phyloP scores from a whole-genome alignment of 345 rosid genomes.

The Lepidium didymum region DNA sequence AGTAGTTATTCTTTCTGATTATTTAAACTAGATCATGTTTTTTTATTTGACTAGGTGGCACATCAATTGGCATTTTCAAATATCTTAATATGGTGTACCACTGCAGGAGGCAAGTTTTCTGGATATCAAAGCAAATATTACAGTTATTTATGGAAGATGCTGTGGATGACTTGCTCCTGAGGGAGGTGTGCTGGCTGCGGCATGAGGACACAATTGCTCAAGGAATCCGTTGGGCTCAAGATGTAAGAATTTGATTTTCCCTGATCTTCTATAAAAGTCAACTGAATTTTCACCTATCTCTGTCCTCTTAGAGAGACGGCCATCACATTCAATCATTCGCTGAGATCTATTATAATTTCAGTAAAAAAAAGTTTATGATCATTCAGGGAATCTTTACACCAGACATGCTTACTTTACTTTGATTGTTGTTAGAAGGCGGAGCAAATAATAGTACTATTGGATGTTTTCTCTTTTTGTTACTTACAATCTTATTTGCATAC shows the following conservation, averaged over 20 bases:
- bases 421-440: background rate
- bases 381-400: background rate
- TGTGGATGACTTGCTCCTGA: constrained; percentile 91
- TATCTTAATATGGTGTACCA: constrained; percentile 4
- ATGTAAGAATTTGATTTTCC: constrained; percentile 50
- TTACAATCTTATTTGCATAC: background rate
- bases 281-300: background rate
- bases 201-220: constrained; percentile 70
- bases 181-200: constrained; percentile 79
- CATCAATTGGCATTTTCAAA: background rate
- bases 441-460: background rate
- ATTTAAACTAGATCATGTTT: background rate
- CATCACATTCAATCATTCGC: background rate
- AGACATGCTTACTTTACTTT: background rate
- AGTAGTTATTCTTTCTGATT: constrained; percentile 2
- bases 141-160: constrained; percentile 98
- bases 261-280: background rate
- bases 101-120: constrained; percentile 87
- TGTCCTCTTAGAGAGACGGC: background rate
- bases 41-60: background rate
- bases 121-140: constrained; percentile 95
- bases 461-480: background rate
- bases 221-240: constrained; percentile 86
- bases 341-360: background rate
- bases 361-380: background rate